Percentiles rank a stretch among this genome's conserved stretches.
Conservation (phyloP, 768 basidiomycete species). For the Pulveroboletus sp. region DNA sequence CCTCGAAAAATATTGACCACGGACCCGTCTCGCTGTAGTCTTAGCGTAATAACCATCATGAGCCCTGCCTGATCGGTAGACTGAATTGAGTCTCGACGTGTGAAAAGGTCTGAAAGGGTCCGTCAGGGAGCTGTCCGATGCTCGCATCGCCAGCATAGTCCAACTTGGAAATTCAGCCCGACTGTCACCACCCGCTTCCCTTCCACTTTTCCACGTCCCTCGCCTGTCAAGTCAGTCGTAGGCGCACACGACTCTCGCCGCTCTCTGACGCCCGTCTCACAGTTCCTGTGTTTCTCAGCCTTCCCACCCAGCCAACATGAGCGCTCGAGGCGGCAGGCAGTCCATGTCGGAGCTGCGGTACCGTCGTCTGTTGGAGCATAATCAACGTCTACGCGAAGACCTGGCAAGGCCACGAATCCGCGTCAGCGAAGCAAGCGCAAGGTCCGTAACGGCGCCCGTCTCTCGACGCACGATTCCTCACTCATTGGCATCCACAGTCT, state of each 20-base stretch:
- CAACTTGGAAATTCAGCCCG: constrained; percentile 1
- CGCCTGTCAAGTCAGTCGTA: constrained; percentile 4
- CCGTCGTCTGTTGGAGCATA: constrained; percentile 72
- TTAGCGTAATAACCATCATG: background rate
- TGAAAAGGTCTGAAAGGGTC: constrained; percentile 16
- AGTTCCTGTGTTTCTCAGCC: constrained; percentile 1
- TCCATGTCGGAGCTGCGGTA: constrained; percentile 82
- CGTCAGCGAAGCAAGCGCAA: constrained; percentile 82
- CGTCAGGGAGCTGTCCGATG: constrained; percentile 1
- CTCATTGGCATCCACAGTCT: constrained; percentile 40
- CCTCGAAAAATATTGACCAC: constrained; percentile 30
- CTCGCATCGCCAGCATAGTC: background rate
- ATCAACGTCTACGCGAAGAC: constrained; percentile 80
- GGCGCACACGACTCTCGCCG: background rate
- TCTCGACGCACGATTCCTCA: constrained; percentile 4
- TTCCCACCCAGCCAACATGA: constrained; percentile 40
- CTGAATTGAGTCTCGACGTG: constrained; percentile 16
- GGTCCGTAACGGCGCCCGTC: constrained; percentile 38
- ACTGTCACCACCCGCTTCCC: constrained; percentile 9
- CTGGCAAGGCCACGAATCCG: constrained; percentile 82
- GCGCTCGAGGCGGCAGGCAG: constrained; percentile 59
- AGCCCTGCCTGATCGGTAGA: background rate
- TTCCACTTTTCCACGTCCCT: background rate
- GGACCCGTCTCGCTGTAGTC: constrained; percentile 5
- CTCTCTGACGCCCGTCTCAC: constrained; percentile 1